A percentile compares a stretch with the other conserved stretches of the same genome.
Conservation (phyloP, 768 basidiomycete genomes). For the Boletus eberwhitei region DNA sequence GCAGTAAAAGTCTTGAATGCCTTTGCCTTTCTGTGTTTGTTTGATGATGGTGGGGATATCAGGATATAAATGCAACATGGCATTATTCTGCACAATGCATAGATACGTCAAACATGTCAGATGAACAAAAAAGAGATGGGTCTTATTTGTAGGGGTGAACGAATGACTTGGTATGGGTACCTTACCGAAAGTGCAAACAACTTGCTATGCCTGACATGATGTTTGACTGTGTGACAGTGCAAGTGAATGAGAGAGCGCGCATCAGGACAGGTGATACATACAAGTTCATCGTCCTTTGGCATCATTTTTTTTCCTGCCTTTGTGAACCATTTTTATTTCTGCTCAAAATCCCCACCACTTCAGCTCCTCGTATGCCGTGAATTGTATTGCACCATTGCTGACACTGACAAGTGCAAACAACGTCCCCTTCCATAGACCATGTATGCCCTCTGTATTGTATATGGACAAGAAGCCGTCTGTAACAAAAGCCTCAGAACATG, state of each 20-base stretch:
- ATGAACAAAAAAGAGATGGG: not conserved
- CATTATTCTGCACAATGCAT: slow-evolving; percentile 53
- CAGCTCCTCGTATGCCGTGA: slow-evolving; percentile 95
- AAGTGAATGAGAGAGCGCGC: not conserved
- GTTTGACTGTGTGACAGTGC: slow-evolving; percentile 61
- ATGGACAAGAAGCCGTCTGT: slow-evolving; percentile 74
- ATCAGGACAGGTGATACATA: slow-evolving; percentile 36
- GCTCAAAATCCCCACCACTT: slow-evolving; percentile 84
- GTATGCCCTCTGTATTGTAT: slow-evolving; percentile 65
- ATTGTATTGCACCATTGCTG: slow-evolving; percentile 92
- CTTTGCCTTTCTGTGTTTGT: slow-evolving; percentile 79
- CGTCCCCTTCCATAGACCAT: slow-evolving; percentile 86
- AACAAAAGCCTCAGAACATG: not conserved
- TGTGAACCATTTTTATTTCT: slow-evolving; percentile 62
- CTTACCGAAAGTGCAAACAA: slow-evolving; percentile 77
- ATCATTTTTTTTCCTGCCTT: slow-evolving; percentile 63
- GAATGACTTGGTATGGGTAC: slow-evolving; percentile 96
- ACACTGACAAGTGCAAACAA: slow-evolving; percentile 87
- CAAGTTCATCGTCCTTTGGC: slow-evolving; percentile 82
- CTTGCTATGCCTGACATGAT: slow-evolving; percentile 91
- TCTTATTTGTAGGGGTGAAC: slow-evolving; percentile 86
- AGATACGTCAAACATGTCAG: not conserved
- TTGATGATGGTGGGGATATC: slow-evolving; percentile 78
- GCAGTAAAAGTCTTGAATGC: slow-evolving; percentile 85
- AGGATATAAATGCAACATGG: slow-evolving; percentile 66